These are phyloP conservation scores for Sisymbrium irio DNA, from an alignment of 345 rosid genomes.

Conservation along the genomic window DNA sequence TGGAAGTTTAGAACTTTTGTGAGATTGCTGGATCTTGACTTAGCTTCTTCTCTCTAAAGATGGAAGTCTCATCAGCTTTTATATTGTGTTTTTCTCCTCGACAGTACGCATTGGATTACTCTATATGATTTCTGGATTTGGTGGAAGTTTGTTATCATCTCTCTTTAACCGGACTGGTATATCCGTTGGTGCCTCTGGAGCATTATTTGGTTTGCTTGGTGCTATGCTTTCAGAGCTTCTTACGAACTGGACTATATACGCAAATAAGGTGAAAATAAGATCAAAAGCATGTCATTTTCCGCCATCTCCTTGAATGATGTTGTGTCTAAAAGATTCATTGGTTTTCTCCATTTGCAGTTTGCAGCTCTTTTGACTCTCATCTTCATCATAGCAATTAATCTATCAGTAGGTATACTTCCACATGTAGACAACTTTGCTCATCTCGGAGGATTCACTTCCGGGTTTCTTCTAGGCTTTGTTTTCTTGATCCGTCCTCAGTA, in stretches of 20 bases:
- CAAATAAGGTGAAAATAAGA: conserved; percentile 59
- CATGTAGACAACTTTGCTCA: conserved; percentile 98
- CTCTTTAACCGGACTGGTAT: conserved; percentile 75
- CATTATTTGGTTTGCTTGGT: conserved; percentile 92
- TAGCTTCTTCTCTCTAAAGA: no score
- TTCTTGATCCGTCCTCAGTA: conserved; percentile 85
- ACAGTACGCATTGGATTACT: conserved; percentile 84
- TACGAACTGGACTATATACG: conserved; percentile 91
- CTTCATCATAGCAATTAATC: conserved; percentile 65
- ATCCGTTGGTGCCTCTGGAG: conserved; percentile 99
- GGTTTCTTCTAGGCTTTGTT: conserved; percentile 94
- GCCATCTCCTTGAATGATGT: neutral
- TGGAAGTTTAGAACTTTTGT: neutral
- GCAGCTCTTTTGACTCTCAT: conserved; percentile 84
- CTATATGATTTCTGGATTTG: conserved; percentile 80
- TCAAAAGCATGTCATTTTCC: neutral
- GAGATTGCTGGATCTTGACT: neutral
- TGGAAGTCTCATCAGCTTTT: conserved; percentile 3
- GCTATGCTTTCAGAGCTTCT: conserved; percentile 95
- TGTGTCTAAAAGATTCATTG: conserved; percentile 24
- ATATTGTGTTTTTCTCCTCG: neutral
- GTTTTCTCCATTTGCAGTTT: conserved; percentile 48
- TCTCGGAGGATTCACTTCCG: conserved; percentile 86
- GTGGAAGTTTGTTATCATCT: conserved; percentile 85
- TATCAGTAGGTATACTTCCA: conserved; percentile 84